A percentile compares a stretch with the other conserved stretches of the same genome.
phyloP scores from a whole-genome alignment of 768 basidiomycete species.

The Boletus subcaerulescens region DNA sequence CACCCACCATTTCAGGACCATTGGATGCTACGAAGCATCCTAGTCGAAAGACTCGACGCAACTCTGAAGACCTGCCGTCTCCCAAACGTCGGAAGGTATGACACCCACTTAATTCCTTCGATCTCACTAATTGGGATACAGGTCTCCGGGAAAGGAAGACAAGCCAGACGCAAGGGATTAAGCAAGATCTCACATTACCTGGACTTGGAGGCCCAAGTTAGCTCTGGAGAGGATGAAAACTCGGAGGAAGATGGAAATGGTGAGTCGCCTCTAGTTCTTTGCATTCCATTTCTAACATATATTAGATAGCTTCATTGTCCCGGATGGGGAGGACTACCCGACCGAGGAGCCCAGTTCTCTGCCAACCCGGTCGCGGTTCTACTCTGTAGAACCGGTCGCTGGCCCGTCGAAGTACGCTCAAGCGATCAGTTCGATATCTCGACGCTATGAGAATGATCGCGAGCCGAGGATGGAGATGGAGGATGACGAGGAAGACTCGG shows the following conservation, averaged over 20 bases:
- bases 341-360: too few species aligned
- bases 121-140: not conserved
- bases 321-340: not conserved
- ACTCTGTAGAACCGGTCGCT: not conserved
- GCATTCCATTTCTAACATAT: not conserved
- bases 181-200: not conserved
- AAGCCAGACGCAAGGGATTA: not conserved
- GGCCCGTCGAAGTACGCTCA: not conserved
- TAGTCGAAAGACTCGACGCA: too few species aligned
- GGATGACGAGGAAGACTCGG: not conserved
- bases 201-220: not conserved
- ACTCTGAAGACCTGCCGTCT: not conserved
- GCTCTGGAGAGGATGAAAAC: not conserved
- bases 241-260: not conserved
- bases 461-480: not conserved
- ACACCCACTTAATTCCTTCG: too few species aligned
- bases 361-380: too few species aligned
- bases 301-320: not conserved
- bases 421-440: not conserved
- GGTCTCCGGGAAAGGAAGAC: not conserved
- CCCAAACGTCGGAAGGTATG: not conserved
- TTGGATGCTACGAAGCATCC: too few species aligned
- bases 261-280: too few species aligned
- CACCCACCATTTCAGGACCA: too few species aligned
- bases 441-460: not conserved